Evolutionary conservation across 306 rosid genomes (phyloP), one percentile per base, ranked within the genome.

Genomic region (Vigna mungo): DNA sequence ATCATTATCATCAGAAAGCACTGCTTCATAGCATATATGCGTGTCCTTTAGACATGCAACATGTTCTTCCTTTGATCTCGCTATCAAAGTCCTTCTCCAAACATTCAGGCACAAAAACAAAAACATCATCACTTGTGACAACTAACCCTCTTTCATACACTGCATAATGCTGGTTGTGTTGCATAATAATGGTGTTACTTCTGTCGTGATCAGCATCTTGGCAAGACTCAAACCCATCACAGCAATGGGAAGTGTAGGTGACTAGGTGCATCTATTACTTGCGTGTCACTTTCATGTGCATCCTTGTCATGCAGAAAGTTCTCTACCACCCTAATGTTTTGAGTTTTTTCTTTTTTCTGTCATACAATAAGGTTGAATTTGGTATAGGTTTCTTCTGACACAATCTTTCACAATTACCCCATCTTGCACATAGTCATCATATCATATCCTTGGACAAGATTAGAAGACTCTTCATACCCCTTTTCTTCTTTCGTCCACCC

Each of bases 81-180:
- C 74, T 53, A 77, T 66, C 56, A 53, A 66, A 16, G 21, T 39
- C 36, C 18, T 39, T 37, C 43, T 37, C 43, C 43, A 37, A n/a
- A 44, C 8, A 44, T 49, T 64, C 14, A 8, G 6, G 30, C 53
- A 49, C 12, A 36, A 15, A 16, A 49, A 53, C 44, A 60, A 76
- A 60, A 76, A 10, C 76, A 77, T 54, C 81, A 68, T 55, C 60
- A 21, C n/a, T n/a, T 64, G 54, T 64, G 43, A 68, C 68, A 54
- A 67, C 68, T 13, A 39, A 10, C 23, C 0, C 44, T n/a, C 16
- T 78, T 17, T 13, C 58, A 32, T 43, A 58, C 55, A 30, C 27
- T 52, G 3, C 69, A 63, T 15, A 14, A 64, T 37, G 63, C 46
- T 51, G 36, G 70, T 74, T 37, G 7, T 17, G 12, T 36, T 64